These are phyloP conservation scores for Saprolegnia parasitica DNA, from an alignment of 352 stramenopile genomes.

Conservation along the genomic window DNA sequence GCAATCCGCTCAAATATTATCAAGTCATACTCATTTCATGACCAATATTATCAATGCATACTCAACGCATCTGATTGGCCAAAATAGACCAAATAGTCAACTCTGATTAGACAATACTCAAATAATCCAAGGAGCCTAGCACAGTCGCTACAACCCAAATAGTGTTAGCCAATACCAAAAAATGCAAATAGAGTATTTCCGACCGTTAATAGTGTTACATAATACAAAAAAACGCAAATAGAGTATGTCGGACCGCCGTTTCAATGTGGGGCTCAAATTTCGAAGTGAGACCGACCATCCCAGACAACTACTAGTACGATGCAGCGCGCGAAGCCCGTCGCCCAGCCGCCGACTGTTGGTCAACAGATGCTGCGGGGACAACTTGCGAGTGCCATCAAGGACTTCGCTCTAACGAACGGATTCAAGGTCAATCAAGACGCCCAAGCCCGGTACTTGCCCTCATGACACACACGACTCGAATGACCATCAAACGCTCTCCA, in stretches of 20 bases:
- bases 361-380: not conserved
- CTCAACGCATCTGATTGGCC: not conserved
- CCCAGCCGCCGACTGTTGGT: not conserved
- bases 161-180: not conserved
- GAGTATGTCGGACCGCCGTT: not conserved
- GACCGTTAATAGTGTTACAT: too few species aligned
- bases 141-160: not conserved
- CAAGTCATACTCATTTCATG: not conserved
- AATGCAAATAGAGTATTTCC: too few species aligned
- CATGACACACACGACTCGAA: not conserved
- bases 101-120: not conserved
- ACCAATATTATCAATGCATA: not conserved
- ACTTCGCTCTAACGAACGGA: not conserved
- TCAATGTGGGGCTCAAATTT: not conserved
- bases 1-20: slow-evolving; percentile 7
- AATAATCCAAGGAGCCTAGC: not conserved
- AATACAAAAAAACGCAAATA: too few species aligned
- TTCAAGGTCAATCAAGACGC: not conserved
- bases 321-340: not conserved
- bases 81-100: not conserved
- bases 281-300: not conserved
- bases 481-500: not conserved
- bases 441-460: not conserved
- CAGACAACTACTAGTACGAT: not conserved
- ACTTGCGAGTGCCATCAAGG: not conserved